Percentiles rank a stretch among this genome's conserved stretches.
These are phyloP conservation scores for Endotrypanum monterogeii DNA, from an alignment of 208 protist genomes.

Conservation along the genomic window DNA sequence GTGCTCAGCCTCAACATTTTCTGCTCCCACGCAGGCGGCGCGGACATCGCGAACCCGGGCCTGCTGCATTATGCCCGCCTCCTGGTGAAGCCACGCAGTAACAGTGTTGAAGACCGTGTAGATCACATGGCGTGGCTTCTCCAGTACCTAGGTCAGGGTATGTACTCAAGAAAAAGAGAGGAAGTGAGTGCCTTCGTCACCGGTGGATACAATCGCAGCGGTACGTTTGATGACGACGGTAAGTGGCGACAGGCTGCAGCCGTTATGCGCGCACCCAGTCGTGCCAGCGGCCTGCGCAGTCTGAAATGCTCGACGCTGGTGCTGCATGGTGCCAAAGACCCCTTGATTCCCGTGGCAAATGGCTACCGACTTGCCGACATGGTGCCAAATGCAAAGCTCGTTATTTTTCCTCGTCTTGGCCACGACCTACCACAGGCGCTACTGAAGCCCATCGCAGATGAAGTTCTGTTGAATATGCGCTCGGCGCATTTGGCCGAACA, in stretches of 20 bases:
- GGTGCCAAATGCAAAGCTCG: constrained; percentile 61
- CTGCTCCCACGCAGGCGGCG: constrained; percentile 53
- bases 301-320: constrained; percentile 54
- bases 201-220: constrained; percentile 34
- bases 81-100: constrained; percentile 41
- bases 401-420: constrained; percentile 65
- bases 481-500: background rate
- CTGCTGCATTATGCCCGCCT: constrained; percentile 43
- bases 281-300: constrained; percentile 37
- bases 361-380: constrained; percentile 48
- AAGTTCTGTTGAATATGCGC: constrained; percentile 59
- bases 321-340: constrained; percentile 69
- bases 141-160: constrained; percentile 38
- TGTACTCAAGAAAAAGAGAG: constrained; percentile 33
- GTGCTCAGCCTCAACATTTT: constrained; percentile 64
- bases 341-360: constrained; percentile 68
- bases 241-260: constrained; percentile 60
- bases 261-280: constrained; percentile 54
- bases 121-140: constrained; percentile 48
- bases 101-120: constrained; percentile 43
- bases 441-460: constrained; percentile 37
- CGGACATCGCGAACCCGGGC: constrained; percentile 37
- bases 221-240: constrained; percentile 30
- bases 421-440: constrained; percentile 56
- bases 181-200: constrained; percentile 30